Evolutionary conservation across 345 rosid genomes (phyloP).

Genomic region (Melaleuca quinquenervia): DNA sequence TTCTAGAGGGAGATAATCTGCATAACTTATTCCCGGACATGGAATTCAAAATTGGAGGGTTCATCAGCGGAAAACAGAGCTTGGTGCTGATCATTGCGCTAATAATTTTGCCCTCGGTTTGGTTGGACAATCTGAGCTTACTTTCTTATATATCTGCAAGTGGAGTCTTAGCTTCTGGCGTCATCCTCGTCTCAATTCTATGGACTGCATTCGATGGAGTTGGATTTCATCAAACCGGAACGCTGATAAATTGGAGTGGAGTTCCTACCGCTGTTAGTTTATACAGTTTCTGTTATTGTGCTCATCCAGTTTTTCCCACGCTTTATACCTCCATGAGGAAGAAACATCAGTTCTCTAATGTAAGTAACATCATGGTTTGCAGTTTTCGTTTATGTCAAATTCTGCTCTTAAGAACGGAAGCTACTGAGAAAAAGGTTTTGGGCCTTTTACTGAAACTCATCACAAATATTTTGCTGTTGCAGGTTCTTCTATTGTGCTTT

Average conservation of each 20-base stretch:
- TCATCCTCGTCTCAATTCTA: conserved; percentile 57
- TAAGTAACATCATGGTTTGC: conserved; percentile 21
- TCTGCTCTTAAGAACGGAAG: neutral
- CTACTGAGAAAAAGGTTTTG: neutral
- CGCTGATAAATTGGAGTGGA: conserved; percentile 35
- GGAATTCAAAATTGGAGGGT: conserved; percentile 32
- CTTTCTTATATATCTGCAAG: conserved; percentile 83
- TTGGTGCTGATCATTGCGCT: conserved; percentile 56
- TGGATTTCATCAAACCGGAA: conserved; percentile 45
- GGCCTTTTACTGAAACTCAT: neutral
- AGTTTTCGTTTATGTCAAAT: neutral
- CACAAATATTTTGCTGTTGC: neutral
- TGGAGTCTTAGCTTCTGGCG: conserved; percentile 73
- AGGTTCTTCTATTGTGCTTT: conserved; percentile 19
- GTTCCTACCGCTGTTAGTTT: conserved; percentile 70
- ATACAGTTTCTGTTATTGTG: conserved; percentile 85
- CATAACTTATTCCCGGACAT: conserved; percentile 42
- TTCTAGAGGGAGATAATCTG: conserved; percentile 84
- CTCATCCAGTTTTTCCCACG: conserved; percentile 87
- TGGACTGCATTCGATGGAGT: conserved; percentile 65
- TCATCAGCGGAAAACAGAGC: conserved; percentile 41
- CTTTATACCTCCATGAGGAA: conserved; percentile 73
- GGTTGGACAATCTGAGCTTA: conserved; percentile 65
- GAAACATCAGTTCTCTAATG: conserved; percentile 68
- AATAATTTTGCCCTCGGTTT: conserved; percentile 66